Evolutionary conservation across 305 asterid genomes (phyloP).

Genomic region (Fraxinus baroniana): DNA sequence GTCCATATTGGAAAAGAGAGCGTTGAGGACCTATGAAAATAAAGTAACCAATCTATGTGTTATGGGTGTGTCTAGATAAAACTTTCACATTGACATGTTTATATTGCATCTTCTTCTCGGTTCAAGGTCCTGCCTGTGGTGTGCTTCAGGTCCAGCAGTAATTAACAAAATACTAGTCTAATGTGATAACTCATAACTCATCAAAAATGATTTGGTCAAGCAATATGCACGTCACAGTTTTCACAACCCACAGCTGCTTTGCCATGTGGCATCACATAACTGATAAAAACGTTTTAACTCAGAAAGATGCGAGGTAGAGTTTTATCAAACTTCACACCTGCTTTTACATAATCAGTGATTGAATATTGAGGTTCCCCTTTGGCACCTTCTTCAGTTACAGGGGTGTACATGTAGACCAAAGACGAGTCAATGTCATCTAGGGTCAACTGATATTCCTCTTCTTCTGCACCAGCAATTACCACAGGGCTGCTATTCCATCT

Average conservation of each 20-base stretch:
- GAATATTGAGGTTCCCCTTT: slow-evolving; percentile 99
- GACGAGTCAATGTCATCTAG: slow-evolving; percentile 86
- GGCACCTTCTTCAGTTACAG: slow-evolving; percentile 91
- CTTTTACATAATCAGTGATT: slow-evolving; percentile 88
- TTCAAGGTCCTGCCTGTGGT: slow-evolving; percentile 4
- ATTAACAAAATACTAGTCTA: not conserved
- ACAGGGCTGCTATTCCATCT: slow-evolving; percentile 92
- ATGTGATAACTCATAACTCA: slow-evolving; percentile 16
- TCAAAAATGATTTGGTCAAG: not conserved
- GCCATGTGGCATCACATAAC: not conserved
- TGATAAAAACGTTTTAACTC: not conserved
- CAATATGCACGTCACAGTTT: not conserved
- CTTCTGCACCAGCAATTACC: slow-evolving; percentile 89
- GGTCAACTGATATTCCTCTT: slow-evolving; percentile 71
- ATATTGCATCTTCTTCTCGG: not conserved
- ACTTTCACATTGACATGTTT: not conserved
- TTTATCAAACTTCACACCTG: slow-evolving; percentile 51
- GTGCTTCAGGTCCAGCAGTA: slow-evolving; percentile 4
- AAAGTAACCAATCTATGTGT: not conserved
- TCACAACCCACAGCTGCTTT: not conserved
- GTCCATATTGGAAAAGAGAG: not conserved
- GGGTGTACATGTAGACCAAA: slow-evolving; percentile 93
- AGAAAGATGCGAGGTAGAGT: slow-evolving; percentile 7
- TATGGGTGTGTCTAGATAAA: slow-evolving; percentile 1
- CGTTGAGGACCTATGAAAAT: not conserved